Evolutionary conservation across 202 grass and related monocot species (phyloP).

Genomic region (Alloteropsis angusta): DNA sequence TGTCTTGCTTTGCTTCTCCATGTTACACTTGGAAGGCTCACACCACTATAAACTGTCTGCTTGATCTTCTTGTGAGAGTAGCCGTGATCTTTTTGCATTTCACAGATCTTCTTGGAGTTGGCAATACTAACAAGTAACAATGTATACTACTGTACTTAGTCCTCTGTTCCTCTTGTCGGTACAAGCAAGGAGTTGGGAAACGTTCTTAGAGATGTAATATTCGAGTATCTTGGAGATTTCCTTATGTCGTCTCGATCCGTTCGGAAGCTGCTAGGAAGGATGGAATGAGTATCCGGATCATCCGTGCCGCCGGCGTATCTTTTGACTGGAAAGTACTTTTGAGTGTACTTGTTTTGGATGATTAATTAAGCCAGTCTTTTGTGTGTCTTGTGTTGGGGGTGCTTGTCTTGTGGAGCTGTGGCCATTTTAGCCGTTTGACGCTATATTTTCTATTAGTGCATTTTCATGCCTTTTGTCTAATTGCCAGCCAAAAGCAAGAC

Average conservation of each 20-base stretch:
- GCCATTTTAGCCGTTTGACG: slow-evolving; percentile 36
- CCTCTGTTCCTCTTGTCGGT: slow-evolving; percentile 35
- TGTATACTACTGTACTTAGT: slow-evolving; percentile 12
- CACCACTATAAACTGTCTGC: slow-evolving; percentile 32
- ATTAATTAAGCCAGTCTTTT: slow-evolving; percentile 20
- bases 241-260: slow-evolving; percentile 8
- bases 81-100: slow-evolving; percentile 20
- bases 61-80: slow-evolving; percentile 27
- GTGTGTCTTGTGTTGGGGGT: slow-evolving; percentile 12
- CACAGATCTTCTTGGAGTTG: slow-evolving; percentile 24
- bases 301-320: slow-evolving; percentile 28
- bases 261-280: slow-evolving; percentile 45
- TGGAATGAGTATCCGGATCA: slow-evolving; percentile 28
- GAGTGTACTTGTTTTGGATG: slow-evolving; percentile 29
- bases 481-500: slow-evolving; percentile 25
- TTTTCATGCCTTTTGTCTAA: slow-evolving; percentile 23
- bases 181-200: slow-evolving; percentile 19
- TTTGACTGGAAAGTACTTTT: slow-evolving; percentile 44
- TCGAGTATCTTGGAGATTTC: slow-evolving; percentile 40
- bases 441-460: slow-evolving; percentile 1
- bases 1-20: slow-evolving; percentile 10
- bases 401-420: slow-evolving; percentile 25
- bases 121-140: background rate
- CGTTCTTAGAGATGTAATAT: slow-evolving; percentile 24
- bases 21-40: slow-evolving; percentile 27